Base-by-base conservation (phyloP, 805 yeast genomes). In the Lachancea lanzarotensis region DNA sequence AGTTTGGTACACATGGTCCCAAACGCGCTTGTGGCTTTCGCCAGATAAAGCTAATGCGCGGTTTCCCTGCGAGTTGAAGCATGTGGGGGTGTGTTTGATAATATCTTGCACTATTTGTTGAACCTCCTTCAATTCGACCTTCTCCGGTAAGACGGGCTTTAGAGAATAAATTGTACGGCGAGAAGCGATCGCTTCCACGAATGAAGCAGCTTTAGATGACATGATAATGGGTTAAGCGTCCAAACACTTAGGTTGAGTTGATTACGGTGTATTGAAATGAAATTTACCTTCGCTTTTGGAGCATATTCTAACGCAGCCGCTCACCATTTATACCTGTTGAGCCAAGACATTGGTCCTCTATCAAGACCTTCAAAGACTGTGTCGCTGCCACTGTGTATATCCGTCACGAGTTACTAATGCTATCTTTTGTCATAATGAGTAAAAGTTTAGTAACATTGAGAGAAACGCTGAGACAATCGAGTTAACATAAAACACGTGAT, bases 101-200 rank as follows among this genome's bases (percentile, higher is more conserved):
- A 74, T 65, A 26, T 65, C 60, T 56, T 70, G 69, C n/a, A 74
- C 72, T 33, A 70, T 52, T 27, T 56, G 52, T 52, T 66, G 71
- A 25, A 75, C 62, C 48, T 72, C 68, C 11, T 57, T 59, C 38
- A 72, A 49, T 42, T 70, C 52, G 49, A 73, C 64, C 35, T 63
- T 66, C 13, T 59, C 52, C 54, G 79, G 78, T 46, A 73, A 59
- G 44, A 69, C 64, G 55, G 73, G 72, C 50, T 65, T 60, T 45
- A 75, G 61, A 29, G 65, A 63, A 63, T 75, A 75, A 49, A 71
- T 63, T 38, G 79, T 70, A 57, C 81, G 72, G 60, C 79, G 72
- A 40, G 67, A 39, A 17, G 65, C 49, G 49, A 70, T 51, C 33
- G 73, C 51, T 47, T 66, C 62, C 38, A 69, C 44, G 46, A 53